Evolutionary conservation across 1,284 basidiomycete genomes (phyloP).

Genomic region (Cystobasidium slooffiae): DNA sequence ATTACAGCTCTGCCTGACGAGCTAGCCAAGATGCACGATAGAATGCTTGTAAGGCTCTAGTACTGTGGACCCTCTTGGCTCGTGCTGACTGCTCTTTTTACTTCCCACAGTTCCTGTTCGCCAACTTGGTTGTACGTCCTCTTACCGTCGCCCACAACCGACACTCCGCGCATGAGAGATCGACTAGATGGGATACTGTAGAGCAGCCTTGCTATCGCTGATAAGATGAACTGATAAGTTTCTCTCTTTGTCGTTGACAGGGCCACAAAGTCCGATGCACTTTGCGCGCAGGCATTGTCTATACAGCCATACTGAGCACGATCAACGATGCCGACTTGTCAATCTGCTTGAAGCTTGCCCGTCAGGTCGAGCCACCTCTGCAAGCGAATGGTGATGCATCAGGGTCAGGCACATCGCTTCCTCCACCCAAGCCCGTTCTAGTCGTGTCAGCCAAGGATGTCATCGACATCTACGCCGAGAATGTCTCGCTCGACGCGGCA

Average conservation of each 20-base stretch:
- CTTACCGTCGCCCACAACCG: background rate
- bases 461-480: slow-evolving; percentile 37
- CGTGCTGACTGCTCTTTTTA: background rate
- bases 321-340: slow-evolving; percentile 30
- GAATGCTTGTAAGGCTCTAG: slow-evolving; percentile 27
- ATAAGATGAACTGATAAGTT: background rate
- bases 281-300: slow-evolving; percentile 17
- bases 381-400: background rate
- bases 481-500: slow-evolving; percentile 16
- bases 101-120: slow-evolving; percentile 41
- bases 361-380: slow-evolving; percentile 8
- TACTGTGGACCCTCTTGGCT: background rate
- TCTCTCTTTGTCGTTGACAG: slow-evolving; percentile 27
- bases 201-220: background rate
- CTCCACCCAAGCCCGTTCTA: slow-evolving; percentile 22
- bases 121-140: slow-evolving; percentile 47
- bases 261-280: slow-evolving; percentile 46
- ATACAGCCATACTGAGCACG: slow-evolving; percentile 27
- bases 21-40: slow-evolving; percentile 37
- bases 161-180: slow-evolving; percentile 10
- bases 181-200: background rate
- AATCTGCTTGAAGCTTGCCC: slow-evolving; percentile 27
- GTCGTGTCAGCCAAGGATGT: slow-evolving; percentile 30
- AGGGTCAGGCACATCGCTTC: background rate
- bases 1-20: slow-evolving; percentile 17